These are phyloP conservation scores for Aspergillus cejpii DNA, from an alignment of 2,329 filamentous ascomycete genomes.

Conservation along the genomic window DNA sequence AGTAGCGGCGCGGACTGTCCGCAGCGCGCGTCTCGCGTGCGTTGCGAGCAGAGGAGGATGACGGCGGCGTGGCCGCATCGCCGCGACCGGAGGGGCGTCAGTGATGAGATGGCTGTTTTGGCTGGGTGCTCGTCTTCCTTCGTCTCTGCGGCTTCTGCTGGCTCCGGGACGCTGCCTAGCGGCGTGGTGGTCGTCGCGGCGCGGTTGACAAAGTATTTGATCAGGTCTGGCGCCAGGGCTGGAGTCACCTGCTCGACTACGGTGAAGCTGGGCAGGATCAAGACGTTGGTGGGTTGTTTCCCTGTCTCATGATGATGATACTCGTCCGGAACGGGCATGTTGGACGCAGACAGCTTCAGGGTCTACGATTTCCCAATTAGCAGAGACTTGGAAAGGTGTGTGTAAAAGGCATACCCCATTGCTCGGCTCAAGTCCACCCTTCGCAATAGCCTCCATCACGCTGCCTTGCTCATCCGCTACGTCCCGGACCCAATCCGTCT, in stretches of 20 bases:
- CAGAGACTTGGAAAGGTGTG: neutral
- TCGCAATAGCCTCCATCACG: slow-evolving; percentile 68
- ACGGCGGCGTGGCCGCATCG: slow-evolving; percentile 76
- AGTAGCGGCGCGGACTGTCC: slow-evolving; percentile 88
- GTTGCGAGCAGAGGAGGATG: slow-evolving; percentile 89
- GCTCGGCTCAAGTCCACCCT: slow-evolving; percentile 35
- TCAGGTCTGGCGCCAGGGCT: slow-evolving; percentile 61
- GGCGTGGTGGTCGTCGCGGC: slow-evolving; percentile 68
- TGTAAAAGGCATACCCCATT: slow-evolving; percentile 36
- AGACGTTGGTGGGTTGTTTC: slow-evolving; percentile 63
- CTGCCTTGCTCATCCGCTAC: slow-evolving; percentile 81
- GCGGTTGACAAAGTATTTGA: slow-evolving; percentile 61
- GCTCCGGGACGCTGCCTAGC: slow-evolving; percentile 42
- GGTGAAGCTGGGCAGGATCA: slow-evolving; percentile 79
- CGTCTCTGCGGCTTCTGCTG: slow-evolving; percentile 7
- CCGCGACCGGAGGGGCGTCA: slow-evolving; percentile 48
- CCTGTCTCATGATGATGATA: slow-evolving; percentile 53
- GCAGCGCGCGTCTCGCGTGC: slow-evolving; percentile 88
- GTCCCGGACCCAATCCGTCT: slow-evolving; percentile 88
- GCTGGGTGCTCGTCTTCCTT: slow-evolving; percentile 14
- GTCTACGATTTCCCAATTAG: slow-evolving; percentile 45
- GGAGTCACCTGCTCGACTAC: slow-evolving; percentile 79
- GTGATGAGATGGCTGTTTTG: slow-evolving; percentile 22
- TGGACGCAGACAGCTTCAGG: slow-evolving; percentile 85
- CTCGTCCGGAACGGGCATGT: slow-evolving; percentile 71